Conservation (phyloP, 106 monocot species). For the Chionographis japonica region DNA sequence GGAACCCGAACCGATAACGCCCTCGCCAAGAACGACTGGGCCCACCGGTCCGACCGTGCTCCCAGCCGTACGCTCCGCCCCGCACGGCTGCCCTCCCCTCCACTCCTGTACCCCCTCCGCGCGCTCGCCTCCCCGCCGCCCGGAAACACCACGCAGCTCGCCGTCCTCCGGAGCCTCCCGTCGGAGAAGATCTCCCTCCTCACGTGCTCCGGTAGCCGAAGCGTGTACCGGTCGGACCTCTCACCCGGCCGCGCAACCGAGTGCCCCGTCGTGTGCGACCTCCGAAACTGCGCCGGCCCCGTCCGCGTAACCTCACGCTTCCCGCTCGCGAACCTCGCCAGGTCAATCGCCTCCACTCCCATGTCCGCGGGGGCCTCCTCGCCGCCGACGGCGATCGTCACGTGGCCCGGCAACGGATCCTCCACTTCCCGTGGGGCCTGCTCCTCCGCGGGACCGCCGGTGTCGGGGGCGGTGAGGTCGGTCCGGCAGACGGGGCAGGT, state of each 20-base stretch:
- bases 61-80: neutral
- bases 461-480: constrained; percentile 23
- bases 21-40: neutral
- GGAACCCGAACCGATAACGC: too few species aligned
- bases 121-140: neutral
- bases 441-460: neutral
- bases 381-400: neutral
- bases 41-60: neutral
- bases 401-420: neutral
- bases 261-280: neutral
- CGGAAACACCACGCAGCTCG: neutral
- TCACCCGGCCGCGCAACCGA: neutral
- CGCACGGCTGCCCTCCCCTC: too few species aligned
- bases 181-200: neutral
- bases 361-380: neutral
- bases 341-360: neutral
- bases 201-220: constrained; percentile 7
- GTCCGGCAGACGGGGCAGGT: constrained; percentile 64
- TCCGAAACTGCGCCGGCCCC: neutral
- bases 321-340: neutral
- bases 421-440: too few species aligned
- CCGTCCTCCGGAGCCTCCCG: neutral
- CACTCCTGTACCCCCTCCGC: neutral
- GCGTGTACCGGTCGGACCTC: constrained; percentile 6
- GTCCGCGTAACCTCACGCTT: neutral